Evolutionary conservation across 2,329 filamentous ascomycete genomes (phyloP).

Genomic region (Clarireedia monteithiana): DNA sequence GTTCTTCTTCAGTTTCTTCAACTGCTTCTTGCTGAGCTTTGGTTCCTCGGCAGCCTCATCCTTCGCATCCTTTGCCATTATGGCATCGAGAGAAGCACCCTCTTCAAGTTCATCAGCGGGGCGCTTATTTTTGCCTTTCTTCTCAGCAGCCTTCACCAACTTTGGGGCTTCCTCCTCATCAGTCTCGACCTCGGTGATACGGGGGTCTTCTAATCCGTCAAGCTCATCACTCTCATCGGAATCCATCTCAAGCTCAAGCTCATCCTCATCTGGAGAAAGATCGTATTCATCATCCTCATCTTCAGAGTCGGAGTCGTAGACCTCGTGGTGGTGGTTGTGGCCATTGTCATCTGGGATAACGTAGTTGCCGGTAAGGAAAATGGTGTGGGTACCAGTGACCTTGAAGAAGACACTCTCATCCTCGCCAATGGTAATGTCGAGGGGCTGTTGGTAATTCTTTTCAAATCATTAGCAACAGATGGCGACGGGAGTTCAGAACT

Average conservation of each 20-base stretch:
- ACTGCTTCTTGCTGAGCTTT: slow-evolving; percentile 90
- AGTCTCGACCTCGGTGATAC: slow-evolving; percentile 74
- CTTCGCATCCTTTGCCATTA: slow-evolving; percentile 69
- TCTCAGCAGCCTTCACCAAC: slow-evolving; percentile 37
- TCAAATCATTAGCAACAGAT: neutral
- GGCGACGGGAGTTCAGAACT: no score
- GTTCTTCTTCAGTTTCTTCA: slow-evolving; percentile 99
- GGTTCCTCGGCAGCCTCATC: slow-evolving; percentile 47
- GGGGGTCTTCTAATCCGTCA: slow-evolving; percentile 69
- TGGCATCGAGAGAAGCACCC: slow-evolving; percentile 64
- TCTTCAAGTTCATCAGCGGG: slow-evolving; percentile 63
- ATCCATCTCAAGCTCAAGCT: slow-evolving; percentile 49
- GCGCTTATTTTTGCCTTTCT: slow-evolving; percentile 83
- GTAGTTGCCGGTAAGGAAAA: slow-evolving; percentile 96
- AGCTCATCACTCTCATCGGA: slow-evolving; percentile 68
- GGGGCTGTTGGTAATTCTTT: slow-evolving; percentile 88
- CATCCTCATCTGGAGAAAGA: slow-evolving; percentile 70
- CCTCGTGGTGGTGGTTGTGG: slow-evolving; percentile 47
- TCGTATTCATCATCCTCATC: slow-evolving; percentile 68
- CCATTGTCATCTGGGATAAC: slow-evolving; percentile 61
- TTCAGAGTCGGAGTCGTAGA: slow-evolving; percentile 54
- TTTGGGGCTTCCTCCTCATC: slow-evolving; percentile 68
- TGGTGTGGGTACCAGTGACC: slow-evolving; percentile 79
- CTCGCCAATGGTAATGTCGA: slow-evolving; percentile 87
- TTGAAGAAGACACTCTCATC: slow-evolving; percentile 89